Evolutionary conservation across 1,284 basidiomycete species (phyloP).

Genomic region (Tetrapyrgos nigripes): DNA sequence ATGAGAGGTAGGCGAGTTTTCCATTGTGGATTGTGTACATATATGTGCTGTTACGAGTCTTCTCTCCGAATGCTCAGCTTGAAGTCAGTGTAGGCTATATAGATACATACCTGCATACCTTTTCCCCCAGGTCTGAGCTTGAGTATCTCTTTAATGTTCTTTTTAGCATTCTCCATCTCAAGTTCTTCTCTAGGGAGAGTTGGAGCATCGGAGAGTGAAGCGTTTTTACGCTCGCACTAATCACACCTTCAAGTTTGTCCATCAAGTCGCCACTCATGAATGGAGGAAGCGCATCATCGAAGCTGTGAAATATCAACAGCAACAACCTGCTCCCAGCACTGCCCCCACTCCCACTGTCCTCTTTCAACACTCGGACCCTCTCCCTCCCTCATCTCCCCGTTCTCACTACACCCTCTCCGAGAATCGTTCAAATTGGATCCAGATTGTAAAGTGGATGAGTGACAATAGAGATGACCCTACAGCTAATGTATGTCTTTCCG

Average conservation of each 20-base stretch:
- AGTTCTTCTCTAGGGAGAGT: slow-evolving; percentile 31
- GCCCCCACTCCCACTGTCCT: slow-evolving; percentile 4
- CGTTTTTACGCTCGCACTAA: slow-evolving; percentile 35
- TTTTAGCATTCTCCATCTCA: background rate
- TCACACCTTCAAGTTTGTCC: slow-evolving; percentile 27
- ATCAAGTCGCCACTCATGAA: slow-evolving; percentile 35
- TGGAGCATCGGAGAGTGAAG: slow-evolving; percentile 39
- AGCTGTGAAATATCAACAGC: background rate
- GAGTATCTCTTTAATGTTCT: slow-evolving; percentile 18
- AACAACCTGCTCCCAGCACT: background rate
- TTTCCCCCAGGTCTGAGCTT: too few relatives aligned
- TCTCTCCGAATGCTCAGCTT: too few relatives aligned
- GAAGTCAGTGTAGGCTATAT: too few relatives aligned
- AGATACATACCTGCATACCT: too few relatives aligned
- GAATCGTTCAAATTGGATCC: background rate
- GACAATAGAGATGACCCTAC: background rate
- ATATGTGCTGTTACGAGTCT: too few relatives aligned
- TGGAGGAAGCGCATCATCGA: background rate
- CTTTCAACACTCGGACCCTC: too few relatives aligned
- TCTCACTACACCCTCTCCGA: slow-evolving; percentile 22
- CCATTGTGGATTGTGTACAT: too few relatives aligned
- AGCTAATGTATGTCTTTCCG: background rate
- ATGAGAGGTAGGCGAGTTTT: too few relatives aligned
- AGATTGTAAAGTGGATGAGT: too few relatives aligned
- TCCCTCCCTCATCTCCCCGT: background rate